These are phyloP conservation scores for Phellinidium pouzarii DNA, from an alignment of 1,284 basidiomycete species.

Conservation along the genomic window DNA sequence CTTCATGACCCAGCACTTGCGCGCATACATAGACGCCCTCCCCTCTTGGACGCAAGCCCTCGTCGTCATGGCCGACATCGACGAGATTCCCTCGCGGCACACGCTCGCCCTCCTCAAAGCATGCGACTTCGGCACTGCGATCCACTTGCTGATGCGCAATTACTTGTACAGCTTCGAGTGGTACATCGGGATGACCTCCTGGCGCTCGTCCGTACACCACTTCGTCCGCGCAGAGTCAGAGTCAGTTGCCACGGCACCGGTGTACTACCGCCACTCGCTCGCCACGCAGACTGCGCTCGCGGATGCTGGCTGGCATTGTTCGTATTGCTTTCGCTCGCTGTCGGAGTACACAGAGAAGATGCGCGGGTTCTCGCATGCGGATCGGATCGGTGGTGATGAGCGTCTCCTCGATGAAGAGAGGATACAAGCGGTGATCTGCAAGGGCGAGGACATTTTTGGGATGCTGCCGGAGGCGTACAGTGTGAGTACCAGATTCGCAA, in stretches of 20 bases:
- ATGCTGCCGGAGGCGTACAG: conserved; percentile 64
- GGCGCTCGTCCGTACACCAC: conserved; percentile 50
- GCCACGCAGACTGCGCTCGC: conserved; percentile 46
- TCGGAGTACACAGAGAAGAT: conserved; percentile 9
- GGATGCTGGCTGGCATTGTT: conserved; percentile 57
- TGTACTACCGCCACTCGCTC: conserved; percentile 51
- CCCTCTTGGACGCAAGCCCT: conserved; percentile 29
- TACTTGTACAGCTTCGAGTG: conserved; percentile 65
- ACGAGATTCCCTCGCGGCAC: conserved; percentile 56
- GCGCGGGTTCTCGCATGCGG: conserved; percentile 55
- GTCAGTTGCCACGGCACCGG: conserved; percentile 30
- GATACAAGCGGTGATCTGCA: conserved; percentile 56
- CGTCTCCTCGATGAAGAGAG: conserved; percentile 42
- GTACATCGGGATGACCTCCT: conserved; percentile 45
- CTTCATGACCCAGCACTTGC: conserved; percentile 41
- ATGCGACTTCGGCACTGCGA: conserved; percentile 49
- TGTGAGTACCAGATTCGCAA: conserved; percentile 20
- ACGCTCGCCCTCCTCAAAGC: conserved; percentile 49
- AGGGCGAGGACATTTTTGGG: conserved; percentile 57
- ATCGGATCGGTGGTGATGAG: conserved; percentile 49
- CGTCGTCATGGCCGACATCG: conserved; percentile 63
- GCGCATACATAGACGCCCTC: conserved; percentile 26
- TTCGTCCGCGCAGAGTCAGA: not conserved
- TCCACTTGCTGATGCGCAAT: conserved; percentile 62
- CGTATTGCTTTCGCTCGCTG: conserved; percentile 59